A percentile compares a stretch with the other conserved stretches of the same genome.
Evolutionary conservation across 2,329 filamentous ascomycete species (phyloP).

Genomic region (Aurifilum marmelostoma): DNA sequence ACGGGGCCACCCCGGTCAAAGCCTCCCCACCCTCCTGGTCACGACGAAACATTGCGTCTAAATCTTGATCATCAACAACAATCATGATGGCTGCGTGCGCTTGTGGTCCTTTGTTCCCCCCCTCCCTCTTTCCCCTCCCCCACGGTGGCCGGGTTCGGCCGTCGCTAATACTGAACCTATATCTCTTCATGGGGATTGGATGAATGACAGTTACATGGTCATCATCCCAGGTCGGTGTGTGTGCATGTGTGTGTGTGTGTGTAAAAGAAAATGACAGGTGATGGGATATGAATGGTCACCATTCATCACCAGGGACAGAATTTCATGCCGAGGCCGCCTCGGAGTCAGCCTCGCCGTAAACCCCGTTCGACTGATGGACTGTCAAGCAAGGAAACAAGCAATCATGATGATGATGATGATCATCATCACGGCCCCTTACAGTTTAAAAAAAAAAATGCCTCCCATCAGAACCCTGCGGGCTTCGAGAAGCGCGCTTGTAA

Average conservation of each 20-base stretch:
- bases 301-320: not conserved
- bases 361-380: too few relatives aligned
- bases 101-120: not conserved
- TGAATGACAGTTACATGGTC: not conserved
- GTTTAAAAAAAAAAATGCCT: too few relatives aligned
- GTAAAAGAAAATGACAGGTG: not conserved
- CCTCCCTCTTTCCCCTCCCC: not conserved
- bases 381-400: not conserved
- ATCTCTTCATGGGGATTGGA: not conserved
- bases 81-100: not conserved
- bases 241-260: not conserved
- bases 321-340: not conserved
- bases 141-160: not conserved
- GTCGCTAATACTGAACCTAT: not conserved
- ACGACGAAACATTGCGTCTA: not conserved
- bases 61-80: not conserved
- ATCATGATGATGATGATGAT: too few relatives aligned
- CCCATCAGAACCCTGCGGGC: not conserved
- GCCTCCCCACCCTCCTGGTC: not conserved
- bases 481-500: slow-evolving; percentile 9
- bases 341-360: not conserved
- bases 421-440: not conserved
- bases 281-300: not conserved
- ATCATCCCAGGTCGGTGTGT: not conserved
- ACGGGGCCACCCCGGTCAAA: too few relatives aligned